Evolutionary conservation across 768 basidiomycete species (phyloP), one percentile per base, ranked within the genome.

Genomic region (Mrakia hoshinonis): DNA sequence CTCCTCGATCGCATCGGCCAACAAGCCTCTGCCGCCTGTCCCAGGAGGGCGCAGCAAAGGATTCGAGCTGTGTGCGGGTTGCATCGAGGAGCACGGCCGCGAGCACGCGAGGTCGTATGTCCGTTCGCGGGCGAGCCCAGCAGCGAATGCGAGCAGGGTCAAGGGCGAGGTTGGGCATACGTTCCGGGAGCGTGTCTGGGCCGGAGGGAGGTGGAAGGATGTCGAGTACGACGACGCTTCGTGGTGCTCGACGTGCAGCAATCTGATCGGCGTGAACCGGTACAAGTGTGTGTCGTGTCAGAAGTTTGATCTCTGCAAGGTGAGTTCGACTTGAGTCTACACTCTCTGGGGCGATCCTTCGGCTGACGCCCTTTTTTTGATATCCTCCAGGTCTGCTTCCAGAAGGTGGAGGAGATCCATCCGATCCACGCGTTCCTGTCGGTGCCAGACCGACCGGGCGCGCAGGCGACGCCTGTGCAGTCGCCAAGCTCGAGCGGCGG

Each of bases 151-250:
- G 0, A 69, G 52, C 20, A 26, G 34, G 46, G 43, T 39, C 49
- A 36, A 29, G 49, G 71, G 31, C 20, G 62, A 36, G 60, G 52
- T 39, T 61, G 84, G 93, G 13, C 93, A 97, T 77, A 88, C 90
- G 1, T 97, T 89, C 77, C 79, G 85, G 54, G 93, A 95, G 80
- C 90, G 90, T 78, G 83, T 89, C 2, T 96, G 93, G 94, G 87
- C 51, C 89, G 61, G 61, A 12, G 3, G 47, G 36, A 26, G 90
- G 1, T 96, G 94, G 94, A 87, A 87, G 70, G 90, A 92, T 77
- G 87, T 96, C 66, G 89, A 93, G 76, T 91, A 87, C 74, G 85
- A 90, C 75, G 90, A 92, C 73, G 82, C 85, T 13, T 84, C 84
- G 31, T 82, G 82, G 74, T 97, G 94, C 76, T 89, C 92, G 4